These are phyloP conservation scores for Typha latifolia DNA, from an alignment of 176 grass and related monocot genomes.

Conservation along the genomic window DNA sequence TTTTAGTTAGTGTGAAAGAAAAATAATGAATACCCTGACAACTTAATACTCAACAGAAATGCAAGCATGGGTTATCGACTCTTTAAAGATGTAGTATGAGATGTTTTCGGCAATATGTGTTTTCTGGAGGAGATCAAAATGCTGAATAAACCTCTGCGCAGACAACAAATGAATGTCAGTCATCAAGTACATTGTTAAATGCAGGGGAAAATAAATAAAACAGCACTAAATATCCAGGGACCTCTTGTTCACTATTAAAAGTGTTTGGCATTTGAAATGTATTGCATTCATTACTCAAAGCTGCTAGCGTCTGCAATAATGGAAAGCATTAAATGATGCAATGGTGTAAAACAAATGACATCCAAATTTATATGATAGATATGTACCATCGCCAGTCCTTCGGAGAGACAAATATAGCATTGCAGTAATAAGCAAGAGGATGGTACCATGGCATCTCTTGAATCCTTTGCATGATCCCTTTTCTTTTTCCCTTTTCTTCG, in stretches of 20 bases:
- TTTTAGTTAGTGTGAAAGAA: neutral
- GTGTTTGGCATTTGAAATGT: constrained; percentile 52
- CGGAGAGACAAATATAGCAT: constrained; percentile 82
- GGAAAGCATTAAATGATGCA: constrained; percentile 10
- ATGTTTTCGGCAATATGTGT: constrained; percentile 65
- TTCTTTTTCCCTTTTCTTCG: constrained; percentile 91
- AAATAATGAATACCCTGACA: neutral
- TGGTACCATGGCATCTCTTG: constrained; percentile 51
- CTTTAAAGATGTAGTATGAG: constrained; percentile 68
- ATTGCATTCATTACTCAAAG: constrained; percentile 64
- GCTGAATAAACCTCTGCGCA: constrained; percentile 87
- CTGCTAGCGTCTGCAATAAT: constrained; percentile 57
- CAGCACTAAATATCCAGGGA: constrained; percentile 13
- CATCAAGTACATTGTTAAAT: constrained; percentile 5
- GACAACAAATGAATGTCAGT: constrained; percentile 4
- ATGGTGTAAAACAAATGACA: neutral
- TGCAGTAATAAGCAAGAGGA: constrained; percentile 69
- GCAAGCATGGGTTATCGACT: constrained; percentile 50
- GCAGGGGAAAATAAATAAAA: constrained; percentile 8
- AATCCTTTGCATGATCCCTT: constrained; percentile 59
- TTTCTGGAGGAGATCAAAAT: constrained; percentile 92
- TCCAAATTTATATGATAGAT: neutral
- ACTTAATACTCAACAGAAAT: constrained; percentile 53
- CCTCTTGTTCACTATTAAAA: constrained; percentile 94
- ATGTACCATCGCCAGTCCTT: constrained; percentile 89